Base-by-base conservation (phyloP, 1,284 basidiomycete species). In the Ganoderma resinaceum region DNA sequence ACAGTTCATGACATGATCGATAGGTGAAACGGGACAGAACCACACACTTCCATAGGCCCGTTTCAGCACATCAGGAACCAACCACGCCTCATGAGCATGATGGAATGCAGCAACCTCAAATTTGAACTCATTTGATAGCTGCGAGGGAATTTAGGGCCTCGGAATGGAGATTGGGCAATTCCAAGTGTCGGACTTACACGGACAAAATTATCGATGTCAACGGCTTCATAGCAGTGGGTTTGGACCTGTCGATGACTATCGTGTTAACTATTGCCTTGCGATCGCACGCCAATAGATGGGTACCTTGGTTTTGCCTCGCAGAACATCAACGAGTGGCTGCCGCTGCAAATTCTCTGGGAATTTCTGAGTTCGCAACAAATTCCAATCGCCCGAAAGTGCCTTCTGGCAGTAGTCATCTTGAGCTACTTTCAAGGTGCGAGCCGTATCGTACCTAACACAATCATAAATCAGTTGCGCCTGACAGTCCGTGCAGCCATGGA, bases 281-380 rank as follows among this genome's bases (percentile, higher is more conserved):
- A 63, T n/a, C 20, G 3, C 38, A 14, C 23, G 20, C 14, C 33
- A 20, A 16, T n/a, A 20, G 18, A 43, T 12, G 11, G 61, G 6
- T 42, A 90, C 90, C 83, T 92, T 93, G 72, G 91, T 83, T 67
- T 85, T 85, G 7, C 93, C 94, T 72, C 95, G 83, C 35, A 97
- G 81, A 2, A 95, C 89, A 71, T 96, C 95, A 0, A 95, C 91
- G 14, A 96, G 81, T 2, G 90, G 86, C 77, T 96, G 95, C 88
- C 92, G 94, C 74, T 93, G 87, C 29, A 96, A 80, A 65, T 89
- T 88, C 35, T 93, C 88, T 0, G 95, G 95, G 79, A 93, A 95
- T 0, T 85, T 80, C 61, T 67, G 57, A 26, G 67, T 66, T 35
- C 84, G 86, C 8, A 91, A 80, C 18, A 80, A 83, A 33, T 86